phyloP scores from a whole-genome alignment of 2,329 filamentous ascomycete genomes.

The Phialophora tarda region DNA sequence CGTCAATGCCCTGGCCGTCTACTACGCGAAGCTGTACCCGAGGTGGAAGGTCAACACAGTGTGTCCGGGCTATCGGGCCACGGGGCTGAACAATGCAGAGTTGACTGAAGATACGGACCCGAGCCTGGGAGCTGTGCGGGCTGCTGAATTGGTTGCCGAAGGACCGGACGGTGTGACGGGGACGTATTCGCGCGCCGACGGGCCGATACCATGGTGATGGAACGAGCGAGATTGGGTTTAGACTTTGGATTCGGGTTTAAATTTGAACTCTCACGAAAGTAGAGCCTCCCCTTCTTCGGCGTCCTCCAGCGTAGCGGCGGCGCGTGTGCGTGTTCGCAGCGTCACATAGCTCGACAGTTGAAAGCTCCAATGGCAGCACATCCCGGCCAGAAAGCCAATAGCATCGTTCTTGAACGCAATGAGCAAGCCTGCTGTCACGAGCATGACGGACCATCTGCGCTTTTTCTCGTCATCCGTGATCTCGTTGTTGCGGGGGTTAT shows the following conservation, averaged over 20 bases:
- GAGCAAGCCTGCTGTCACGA: constrained; percentile 80
- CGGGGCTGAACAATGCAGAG: constrained; percentile 24
- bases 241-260: background rate
- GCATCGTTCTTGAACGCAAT: constrained; percentile 90
- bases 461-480: constrained; percentile 61
- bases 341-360: constrained; percentile 43
- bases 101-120: constrained; percentile 35
- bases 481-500: background rate
- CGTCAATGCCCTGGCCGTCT: constrained; percentile 33
- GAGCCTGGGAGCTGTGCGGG: constrained; percentile 32
- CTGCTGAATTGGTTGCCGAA: constrained; percentile 34
- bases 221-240: background rate
- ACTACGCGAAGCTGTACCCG: constrained; percentile 35
- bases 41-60: constrained; percentile 37
- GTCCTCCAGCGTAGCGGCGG: background rate
- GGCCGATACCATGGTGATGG: constrained; percentile 35
- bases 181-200: constrained; percentile 33
- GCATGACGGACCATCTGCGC: constrained; percentile 86
- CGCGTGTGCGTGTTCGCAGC: background rate
- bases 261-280: constrained; percentile 21
- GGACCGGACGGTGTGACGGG: constrained; percentile 32
- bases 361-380: constrained; percentile 78
- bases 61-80: constrained; percentile 37
- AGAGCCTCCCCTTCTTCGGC: constrained; percentile 27
- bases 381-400: constrained; percentile 80